phyloP scores from a whole-genome alignment of 495 filamentous ascomycete genomes.

The Penicillium riverlandense region DNA sequence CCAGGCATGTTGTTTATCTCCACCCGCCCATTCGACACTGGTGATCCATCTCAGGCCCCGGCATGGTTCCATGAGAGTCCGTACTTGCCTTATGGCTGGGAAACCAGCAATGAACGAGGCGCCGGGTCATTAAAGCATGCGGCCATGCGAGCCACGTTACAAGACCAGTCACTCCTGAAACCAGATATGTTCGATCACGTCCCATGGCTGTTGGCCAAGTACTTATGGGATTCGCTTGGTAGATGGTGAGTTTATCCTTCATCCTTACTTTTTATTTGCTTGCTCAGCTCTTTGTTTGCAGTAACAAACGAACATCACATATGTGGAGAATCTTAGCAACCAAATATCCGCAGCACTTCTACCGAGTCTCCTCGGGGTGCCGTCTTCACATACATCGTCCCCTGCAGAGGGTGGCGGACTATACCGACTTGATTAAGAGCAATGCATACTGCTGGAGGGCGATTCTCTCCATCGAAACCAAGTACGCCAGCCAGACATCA shows the following conservation, averaged over 20 bases:
- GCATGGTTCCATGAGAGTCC: slow-evolving; percentile 34
- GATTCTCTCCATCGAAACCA: slow-evolving; percentile 19
- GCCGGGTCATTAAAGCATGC: slow-evolving; percentile 24
- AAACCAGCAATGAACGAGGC: slow-evolving; percentile 14
- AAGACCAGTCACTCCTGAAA: slow-evolving; percentile 25
- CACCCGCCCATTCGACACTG: no score
- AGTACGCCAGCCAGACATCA: slow-evolving; percentile 12
- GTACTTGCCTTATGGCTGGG: slow-evolving; percentile 20
- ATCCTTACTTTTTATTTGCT: not conserved
- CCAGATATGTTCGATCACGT: slow-evolving; percentile 21
- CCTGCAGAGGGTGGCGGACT: slow-evolving; percentile 19
- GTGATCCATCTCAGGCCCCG: slow-evolving; percentile 7
- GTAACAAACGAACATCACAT: slow-evolving; percentile 29
- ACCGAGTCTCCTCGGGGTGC: slow-evolving; percentile 8
- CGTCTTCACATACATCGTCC: slow-evolving; percentile 15
- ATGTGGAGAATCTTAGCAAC: slow-evolving; percentile 39
- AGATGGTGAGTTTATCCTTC: slow-evolving; percentile 13
- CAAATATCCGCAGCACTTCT: slow-evolving; percentile 27
- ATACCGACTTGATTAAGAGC: slow-evolving; percentile 26
- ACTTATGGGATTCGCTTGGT: slow-evolving; percentile 33
- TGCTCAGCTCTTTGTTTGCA: slow-evolving; percentile 4
- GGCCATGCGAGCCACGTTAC: slow-evolving; percentile 21
- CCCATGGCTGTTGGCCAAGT: slow-evolving; percentile 29
- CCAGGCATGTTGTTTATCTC: no score
- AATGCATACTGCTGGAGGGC: slow-evolving; percentile 22